Percentiles rank a stretch among this genome's conserved stretches.
Evolutionary conservation across 192 early-diverging fungal genomes (phyloP).

Genomic region (Mortierella alpina): DNA sequence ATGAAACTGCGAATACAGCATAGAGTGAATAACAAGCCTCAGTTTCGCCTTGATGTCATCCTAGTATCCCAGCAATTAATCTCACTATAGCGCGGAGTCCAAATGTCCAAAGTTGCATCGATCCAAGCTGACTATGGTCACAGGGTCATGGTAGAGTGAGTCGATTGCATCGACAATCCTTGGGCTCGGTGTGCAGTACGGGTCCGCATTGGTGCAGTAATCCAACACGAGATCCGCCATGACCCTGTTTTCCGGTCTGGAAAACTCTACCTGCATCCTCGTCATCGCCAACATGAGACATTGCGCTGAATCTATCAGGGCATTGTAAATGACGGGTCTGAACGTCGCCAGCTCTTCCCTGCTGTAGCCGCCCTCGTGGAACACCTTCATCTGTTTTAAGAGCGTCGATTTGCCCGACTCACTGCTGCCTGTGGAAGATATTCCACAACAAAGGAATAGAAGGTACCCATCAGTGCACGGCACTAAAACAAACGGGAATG

Average conservation of each 20-base stretch:
- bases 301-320: slow-evolving; percentile 86
- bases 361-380: slow-evolving; percentile 92
- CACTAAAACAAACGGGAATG: no score
- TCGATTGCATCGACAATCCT: slow-evolving; percentile 80
- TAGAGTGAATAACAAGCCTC: no score
- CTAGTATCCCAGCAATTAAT: no score
- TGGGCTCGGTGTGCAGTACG: slow-evolving; percentile 60
- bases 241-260: slow-evolving; percentile 61
- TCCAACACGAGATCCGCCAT: slow-evolving; percentile 51
- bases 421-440: slow-evolving; percentile 76
- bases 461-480: neutral
- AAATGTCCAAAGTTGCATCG: slow-evolving; percentile 87
- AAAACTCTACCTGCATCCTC: slow-evolving; percentile 67
- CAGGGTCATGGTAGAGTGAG: slow-evolving; percentile 78
- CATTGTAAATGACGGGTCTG: slow-evolving; percentile 85
- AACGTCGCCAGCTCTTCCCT: slow-evolving; percentile 80
- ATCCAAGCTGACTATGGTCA: slow-evolving; percentile 71
- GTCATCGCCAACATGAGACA: slow-evolving; percentile 80
- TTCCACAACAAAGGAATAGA: no score
- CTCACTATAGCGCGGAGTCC: slow-evolving; percentile 92
- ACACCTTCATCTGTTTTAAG: slow-evolving; percentile 98
- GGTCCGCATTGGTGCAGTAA: slow-evolving; percentile 67
- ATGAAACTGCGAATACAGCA: no score
- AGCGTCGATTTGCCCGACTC: slow-evolving; percentile 97
- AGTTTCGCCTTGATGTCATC: no score